phyloP scores from a whole-genome alignment of 768 basidiomycete species.

The Suillus alpinus region DNA sequence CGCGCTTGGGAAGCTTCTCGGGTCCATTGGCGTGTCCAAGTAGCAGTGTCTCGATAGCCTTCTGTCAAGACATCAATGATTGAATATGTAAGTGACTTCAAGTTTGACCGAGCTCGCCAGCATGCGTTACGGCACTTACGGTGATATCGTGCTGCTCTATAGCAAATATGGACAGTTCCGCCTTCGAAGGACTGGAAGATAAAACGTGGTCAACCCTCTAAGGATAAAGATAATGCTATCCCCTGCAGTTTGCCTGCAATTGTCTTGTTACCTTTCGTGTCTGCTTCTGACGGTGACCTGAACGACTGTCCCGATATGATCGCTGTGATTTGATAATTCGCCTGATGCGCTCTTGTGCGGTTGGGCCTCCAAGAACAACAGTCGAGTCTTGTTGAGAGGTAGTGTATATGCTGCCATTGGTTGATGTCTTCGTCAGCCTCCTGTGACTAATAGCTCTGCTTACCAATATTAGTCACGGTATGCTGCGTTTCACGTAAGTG shows the following conservation, averaged over 20 bases:
- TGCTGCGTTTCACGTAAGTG: too few species aligned
- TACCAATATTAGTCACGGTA: too few species aligned
- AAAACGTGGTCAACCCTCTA: not conserved
- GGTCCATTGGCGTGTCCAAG: not conserved
- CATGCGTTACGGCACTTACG: not conserved
- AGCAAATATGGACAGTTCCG: not conserved
- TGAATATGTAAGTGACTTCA: not conserved
- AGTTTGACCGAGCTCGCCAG: not conserved
- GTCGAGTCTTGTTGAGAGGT: constrained; percentile 1
- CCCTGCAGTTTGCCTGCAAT: not conserved
- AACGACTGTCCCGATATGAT: not conserved
- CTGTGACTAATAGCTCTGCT: too few species aligned
- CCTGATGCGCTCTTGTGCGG: not conserved
- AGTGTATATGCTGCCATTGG: not conserved
- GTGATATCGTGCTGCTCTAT: constrained; percentile 1
- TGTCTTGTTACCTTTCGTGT: not conserved
- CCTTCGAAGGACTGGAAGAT: not conserved
- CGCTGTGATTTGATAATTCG: not conserved
- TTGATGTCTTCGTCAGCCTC: not conserved
- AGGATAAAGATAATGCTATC: not conserved
- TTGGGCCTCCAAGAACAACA: not conserved
- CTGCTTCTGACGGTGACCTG: not conserved
- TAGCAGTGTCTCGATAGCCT: not conserved
- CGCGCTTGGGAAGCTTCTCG: not conserved
- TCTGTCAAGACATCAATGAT: not conserved